These are phyloP conservation scores for Boletus eberwhitei DNA, from an alignment of 768 basidiomycete genomes.

Conservation along the genomic window DNA sequence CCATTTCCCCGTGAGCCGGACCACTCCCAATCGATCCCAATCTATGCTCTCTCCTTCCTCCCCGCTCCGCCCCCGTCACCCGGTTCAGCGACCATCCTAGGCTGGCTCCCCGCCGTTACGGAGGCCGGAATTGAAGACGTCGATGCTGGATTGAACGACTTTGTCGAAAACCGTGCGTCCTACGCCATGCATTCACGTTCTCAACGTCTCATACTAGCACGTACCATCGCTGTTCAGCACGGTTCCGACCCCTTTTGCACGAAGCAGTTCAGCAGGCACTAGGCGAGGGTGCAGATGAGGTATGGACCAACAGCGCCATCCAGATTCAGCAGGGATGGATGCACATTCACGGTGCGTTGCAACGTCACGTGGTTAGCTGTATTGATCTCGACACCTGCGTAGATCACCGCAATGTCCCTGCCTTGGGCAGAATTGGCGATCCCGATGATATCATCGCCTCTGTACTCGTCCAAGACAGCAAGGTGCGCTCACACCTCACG, in stretches of 20 bases:
- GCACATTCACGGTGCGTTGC: slow-evolving; percentile 63
- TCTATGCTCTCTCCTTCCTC: slow-evolving; percentile 68
- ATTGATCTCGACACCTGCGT: not conserved
- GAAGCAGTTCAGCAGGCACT: slow-evolving; percentile 54
- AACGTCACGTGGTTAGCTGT: not conserved
- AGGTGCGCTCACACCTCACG: slow-evolving; percentile 37
- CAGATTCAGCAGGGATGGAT: slow-evolving; percentile 80
- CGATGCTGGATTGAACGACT: slow-evolving; percentile 64
- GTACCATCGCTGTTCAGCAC: slow-evolving; percentile 37
- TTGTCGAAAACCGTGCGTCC: slow-evolving; percentile 64
- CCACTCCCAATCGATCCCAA: slow-evolving; percentile 41
- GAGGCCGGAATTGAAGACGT: slow-evolving; percentile 27
- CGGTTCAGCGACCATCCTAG: slow-evolving; percentile 55
- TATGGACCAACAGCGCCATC: slow-evolving; percentile 60
- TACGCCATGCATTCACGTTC: not conserved
- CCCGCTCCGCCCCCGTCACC: slow-evolving; percentile 39
- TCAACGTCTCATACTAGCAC: not conserved
- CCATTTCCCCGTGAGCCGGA: slow-evolving; percentile 44
- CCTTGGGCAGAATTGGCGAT: slow-evolving; percentile 72
- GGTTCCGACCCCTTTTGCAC: slow-evolving; percentile 60
- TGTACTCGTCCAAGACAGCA: slow-evolving; percentile 67
- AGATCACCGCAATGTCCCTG: slow-evolving; percentile 76
- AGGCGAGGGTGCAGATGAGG: slow-evolving; percentile 56
- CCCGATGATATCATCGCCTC: slow-evolving; percentile 82
- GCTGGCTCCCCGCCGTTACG: slow-evolving; percentile 62